Evolutionary conservation across 768 basidiomycete species (phyloP), one percentile per base, ranked within the genome.

Genomic region (Tephrocybe rancida): DNA sequence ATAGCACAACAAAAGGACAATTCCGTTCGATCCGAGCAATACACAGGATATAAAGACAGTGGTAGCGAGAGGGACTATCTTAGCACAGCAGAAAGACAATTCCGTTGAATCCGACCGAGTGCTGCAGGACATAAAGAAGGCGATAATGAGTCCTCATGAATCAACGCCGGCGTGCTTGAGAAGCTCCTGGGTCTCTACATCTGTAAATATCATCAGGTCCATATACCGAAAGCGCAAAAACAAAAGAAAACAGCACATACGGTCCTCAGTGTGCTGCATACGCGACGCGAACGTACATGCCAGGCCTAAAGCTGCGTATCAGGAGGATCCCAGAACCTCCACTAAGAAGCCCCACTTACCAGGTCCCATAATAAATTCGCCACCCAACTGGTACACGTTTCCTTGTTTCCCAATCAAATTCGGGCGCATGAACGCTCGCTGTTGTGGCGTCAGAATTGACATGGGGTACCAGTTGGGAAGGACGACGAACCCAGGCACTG

Each of bases 251-350:
- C n/a, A 32, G 39, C 13, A 22, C 74, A 63, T 70, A 85, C 71
- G 85, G 64, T 86, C 85, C 64, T 85, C 78, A 0, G 84, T 81
- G 55, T 87, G 77, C 53, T 75, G 71, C 86, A 87, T 86, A 6
- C 83, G 71, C 29, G 73, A 77, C 7, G 79, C 81, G 54, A 82
- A 85, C 0, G 68, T 62, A 58, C 83, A 86, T 22, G 64, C 48
- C 35, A 72, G 69, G 4, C 77, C 82, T 81, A 44, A 34, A 46
- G 22, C 18, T 37, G 21, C 6, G 25, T 1, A 43, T 50, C 35
- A 32, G 42, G n/a, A 7, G 22, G 27, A 3, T 34, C 21, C 5
- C 2, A 4, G 27, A 5, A 16, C n/a, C 14, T 26, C 32, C n/a
- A 0, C 11, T 13, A 10, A n/a, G n/a, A 27, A 26, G 6, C 8